Evolutionary conservation across 192 early-diverging fungal genomes (phyloP).

Genomic region (Physocladia obscura): DNA sequence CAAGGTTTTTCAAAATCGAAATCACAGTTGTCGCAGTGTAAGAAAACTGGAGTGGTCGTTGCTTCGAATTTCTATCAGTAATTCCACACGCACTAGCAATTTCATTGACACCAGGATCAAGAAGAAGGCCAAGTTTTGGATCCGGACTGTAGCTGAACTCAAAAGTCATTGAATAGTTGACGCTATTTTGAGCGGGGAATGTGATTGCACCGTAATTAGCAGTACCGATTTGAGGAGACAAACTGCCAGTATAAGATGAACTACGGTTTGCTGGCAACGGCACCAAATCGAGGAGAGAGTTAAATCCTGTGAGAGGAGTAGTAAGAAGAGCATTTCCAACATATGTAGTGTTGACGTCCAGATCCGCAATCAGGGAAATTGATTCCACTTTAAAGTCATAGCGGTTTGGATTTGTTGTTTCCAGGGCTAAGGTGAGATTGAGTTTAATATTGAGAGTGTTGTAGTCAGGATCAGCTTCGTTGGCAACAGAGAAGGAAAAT

Average conservation of each 20-base stretch:
- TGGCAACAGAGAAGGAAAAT: neutral
- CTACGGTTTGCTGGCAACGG: neutral
- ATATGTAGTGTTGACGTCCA: conserved; percentile 12
- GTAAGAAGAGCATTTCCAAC: conserved; percentile 7
- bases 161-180: conserved; percentile 30
- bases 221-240: conserved; percentile 2
- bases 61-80: neutral
- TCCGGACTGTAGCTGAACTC: conserved; percentile 22
- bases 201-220: neutral
- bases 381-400: conserved; percentile 17
- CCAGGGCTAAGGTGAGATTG: conserved; percentile 17
- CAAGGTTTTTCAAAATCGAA: conserved; percentile 14
- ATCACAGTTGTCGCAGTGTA: conserved; percentile 26
- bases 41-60: conserved; percentile 17
- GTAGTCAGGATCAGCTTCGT: neutral
- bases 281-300: neutral
- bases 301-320: neutral
- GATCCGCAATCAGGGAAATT: conserved; percentile 7
- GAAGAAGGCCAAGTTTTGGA: conserved; percentile 7
- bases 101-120: conserved; percentile 29
- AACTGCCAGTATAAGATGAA: neutral
- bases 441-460: neutral
- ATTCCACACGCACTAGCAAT: conserved; percentile 33
- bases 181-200: conserved; percentile 4
- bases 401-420: conserved; percentile 27